phyloP scores from a whole-genome alignment of 2,329 filamentous ascomycete genomes.

The Leptographium wingfieldii region DNA sequence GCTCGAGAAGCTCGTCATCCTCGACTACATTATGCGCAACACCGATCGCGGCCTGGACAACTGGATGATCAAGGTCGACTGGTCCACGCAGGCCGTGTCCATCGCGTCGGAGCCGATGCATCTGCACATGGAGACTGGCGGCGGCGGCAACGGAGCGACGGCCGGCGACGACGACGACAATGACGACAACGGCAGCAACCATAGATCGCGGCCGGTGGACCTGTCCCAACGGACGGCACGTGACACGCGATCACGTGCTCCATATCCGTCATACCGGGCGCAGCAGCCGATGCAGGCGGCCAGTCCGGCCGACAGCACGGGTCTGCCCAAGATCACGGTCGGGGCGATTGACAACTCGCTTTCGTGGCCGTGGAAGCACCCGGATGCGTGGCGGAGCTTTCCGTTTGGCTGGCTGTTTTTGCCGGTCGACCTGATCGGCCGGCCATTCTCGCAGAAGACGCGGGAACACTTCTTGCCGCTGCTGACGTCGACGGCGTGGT shows the following conservation, averaged over 20 bases:
- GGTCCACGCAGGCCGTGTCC: conserved; percentile 66
- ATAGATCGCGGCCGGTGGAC: conserved; percentile 51
- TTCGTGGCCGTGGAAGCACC: conserved; percentile 98
- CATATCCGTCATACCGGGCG: conserved; percentile 54
- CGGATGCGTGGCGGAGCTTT: conserved; percentile 80
- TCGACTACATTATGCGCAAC: conserved; percentile 99
- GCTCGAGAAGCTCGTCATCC: conserved; percentile 88
- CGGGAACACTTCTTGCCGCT: conserved; percentile 92
- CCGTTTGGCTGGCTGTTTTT: conserved; percentile 98
- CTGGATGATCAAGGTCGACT: conserved; percentile 98
- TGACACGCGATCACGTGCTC: conserved; percentile 29
- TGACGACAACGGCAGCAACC: conserved; percentile 18
- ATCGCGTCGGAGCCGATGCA: conserved; percentile 71
- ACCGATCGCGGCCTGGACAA: conserved; percentile 94
- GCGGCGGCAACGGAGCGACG: conserved; percentile 16
- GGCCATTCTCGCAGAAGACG: conserved; percentile 90
- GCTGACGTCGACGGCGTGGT: conserved; percentile 90
- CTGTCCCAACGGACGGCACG: conserved; percentile 28
- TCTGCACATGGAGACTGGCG: conserved; percentile 46
- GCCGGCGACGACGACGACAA: conserved; percentile 22
- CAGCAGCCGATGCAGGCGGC: conserved; percentile 77
- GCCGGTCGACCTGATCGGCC: conserved; percentile 88
- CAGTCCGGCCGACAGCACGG: conserved; percentile 31
- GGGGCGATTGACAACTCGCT: conserved; percentile 96
- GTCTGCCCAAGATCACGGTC: conserved; percentile 51